Conservation (phyloP, 352 stramenopile species). For the Aphanomyces euteiches region DNA sequence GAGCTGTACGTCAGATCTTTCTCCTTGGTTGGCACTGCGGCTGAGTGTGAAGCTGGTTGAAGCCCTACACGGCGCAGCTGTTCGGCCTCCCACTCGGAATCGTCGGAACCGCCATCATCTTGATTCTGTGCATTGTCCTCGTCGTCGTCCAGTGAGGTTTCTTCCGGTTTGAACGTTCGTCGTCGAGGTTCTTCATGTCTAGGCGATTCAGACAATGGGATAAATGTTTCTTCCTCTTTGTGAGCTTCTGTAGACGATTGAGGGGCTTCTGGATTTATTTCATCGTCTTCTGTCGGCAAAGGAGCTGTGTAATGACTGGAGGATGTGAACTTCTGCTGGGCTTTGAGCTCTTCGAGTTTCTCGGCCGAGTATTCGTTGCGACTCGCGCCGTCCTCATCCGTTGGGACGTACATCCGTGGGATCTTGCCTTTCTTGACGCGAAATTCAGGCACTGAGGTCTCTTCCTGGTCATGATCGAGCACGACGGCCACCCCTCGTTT, state of each 20-base stretch:
- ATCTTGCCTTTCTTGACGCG: slow-evolving; percentile 29
- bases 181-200: background rate
- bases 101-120: background rate
- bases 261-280: background rate
- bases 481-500: background rate
- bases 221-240: slow-evolving; percentile 19
- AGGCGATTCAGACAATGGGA: slow-evolving; percentile 3
- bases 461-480: background rate
- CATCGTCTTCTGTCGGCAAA: background rate
- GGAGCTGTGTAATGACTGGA: background rate
- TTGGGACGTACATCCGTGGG: background rate
- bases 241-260: background rate
- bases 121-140: background rate
- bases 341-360: slow-evolving; percentile 6
- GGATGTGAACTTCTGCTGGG: slow-evolving; percentile 14
- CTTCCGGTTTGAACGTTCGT: background rate
- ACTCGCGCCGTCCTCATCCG: background rate
- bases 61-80: slow-evolving; percentile 25
- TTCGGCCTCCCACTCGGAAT: slow-evolving; percentile 19
- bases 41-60: background rate
- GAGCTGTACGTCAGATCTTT: slow-evolving; percentile 19
- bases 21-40: background rate
- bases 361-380: slow-evolving; percentile 15
- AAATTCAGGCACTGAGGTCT: slow-evolving; percentile 18
- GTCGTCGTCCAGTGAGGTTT: background rate